Conservation (phyloP, 768 basidiomycete genomes). For the Amylocystis lapponica region DNA sequence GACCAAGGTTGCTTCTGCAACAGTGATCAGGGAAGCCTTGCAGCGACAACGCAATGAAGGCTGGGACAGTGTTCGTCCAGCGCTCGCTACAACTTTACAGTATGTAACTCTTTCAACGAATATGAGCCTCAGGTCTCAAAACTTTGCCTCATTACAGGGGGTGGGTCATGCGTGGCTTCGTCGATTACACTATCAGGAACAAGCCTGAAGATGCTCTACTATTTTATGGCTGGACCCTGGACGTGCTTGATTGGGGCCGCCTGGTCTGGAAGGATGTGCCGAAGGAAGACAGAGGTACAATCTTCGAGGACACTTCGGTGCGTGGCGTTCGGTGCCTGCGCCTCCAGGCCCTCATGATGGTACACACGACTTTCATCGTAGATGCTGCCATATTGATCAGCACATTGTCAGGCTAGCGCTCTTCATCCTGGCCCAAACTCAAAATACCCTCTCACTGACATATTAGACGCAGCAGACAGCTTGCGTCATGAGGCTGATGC, state of each 20-base stretch:
- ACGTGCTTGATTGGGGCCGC: conserved; percentile 39
- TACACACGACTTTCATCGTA: conserved; percentile 9
- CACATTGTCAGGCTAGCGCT: not conserved
- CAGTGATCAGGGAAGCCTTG: conserved; percentile 18
- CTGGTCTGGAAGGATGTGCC: conserved; percentile 33
- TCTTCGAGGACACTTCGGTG: conserved; percentile 39
- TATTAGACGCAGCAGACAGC: conserved; percentile 16
- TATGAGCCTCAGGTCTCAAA: not conserved
- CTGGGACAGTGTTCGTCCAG: conserved; percentile 27
- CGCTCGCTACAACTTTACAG: conserved; percentile 35
- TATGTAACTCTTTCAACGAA: conserved; percentile 15
- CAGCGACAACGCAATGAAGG: conserved; percentile 16
- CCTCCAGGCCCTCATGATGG: conserved; percentile 30
- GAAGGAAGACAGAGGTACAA: conserved; percentile 31
- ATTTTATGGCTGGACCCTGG: conserved; percentile 31
- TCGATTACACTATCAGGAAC: conserved; percentile 17
- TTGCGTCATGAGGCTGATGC: conserved; percentile 3
- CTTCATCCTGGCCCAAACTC: not conserved
- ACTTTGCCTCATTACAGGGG: conserved; percentile 18
- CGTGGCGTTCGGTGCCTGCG: conserved; percentile 35
- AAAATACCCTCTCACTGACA: not conserved
- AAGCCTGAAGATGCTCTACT: conserved; percentile 22
- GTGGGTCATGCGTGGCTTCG: conserved; percentile 36
- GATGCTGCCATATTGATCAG: not conserved
- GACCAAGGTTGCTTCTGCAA: conserved; percentile 9